Evolutionary conservation across 768 basidiomycete genomes (phyloP).

Genomic region (Leccinum aurantiacum): DNA sequence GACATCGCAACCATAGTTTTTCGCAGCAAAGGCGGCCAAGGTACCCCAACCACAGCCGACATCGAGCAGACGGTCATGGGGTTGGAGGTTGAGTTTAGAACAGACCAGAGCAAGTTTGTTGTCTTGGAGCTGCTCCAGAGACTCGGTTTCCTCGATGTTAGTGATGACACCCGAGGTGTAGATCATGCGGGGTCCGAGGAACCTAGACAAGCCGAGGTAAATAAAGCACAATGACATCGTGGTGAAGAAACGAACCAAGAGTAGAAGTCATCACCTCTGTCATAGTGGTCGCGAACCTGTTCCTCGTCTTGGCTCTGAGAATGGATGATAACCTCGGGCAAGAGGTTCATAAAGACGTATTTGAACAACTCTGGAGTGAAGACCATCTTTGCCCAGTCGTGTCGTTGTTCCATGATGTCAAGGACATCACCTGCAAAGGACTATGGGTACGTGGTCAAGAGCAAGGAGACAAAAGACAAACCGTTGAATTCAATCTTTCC

Average conservation of each 20-base stretch:
- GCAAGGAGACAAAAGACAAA: slow-evolving; percentile 30
- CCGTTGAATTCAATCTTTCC: slow-evolving; percentile 97
- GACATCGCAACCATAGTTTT: slow-evolving; percentile 95
- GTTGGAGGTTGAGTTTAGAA: slow-evolving; percentile 86
- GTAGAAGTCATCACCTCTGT: slow-evolving; percentile 97
- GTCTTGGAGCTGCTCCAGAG: slow-evolving; percentile 93
- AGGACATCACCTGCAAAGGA: slow-evolving; percentile 75
- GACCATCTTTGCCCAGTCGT: slow-evolving; percentile 92
- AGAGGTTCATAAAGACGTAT: slow-evolving; percentile 83
- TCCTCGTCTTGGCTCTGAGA: slow-evolving; percentile 91
- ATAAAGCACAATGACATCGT: background rate
- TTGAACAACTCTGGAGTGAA: slow-evolving; percentile 91
- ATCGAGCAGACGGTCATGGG: slow-evolving; percentile 81
- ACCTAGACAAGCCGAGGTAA: slow-evolving; percentile 48
- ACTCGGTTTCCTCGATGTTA: slow-evolving; percentile 68
- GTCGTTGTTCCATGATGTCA: slow-evolving; percentile 90
- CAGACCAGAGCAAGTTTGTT: slow-evolving; percentile 97
- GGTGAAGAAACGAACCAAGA: slow-evolving; percentile 50
- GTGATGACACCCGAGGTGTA: slow-evolving; percentile 92
- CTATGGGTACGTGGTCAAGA: background rate
- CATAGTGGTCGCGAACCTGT: slow-evolving; percentile 95
- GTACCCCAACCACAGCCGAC: slow-evolving; percentile 98
- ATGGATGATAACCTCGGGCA: slow-evolving; percentile 94
- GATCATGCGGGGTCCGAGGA: slow-evolving; percentile 94
- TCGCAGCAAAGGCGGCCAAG: slow-evolving; percentile 89